These are phyloP conservation scores for Chlorella vulgaris DNA, from an alignment of 139 green algal genomes.

Conservation along the genomic window DNA sequence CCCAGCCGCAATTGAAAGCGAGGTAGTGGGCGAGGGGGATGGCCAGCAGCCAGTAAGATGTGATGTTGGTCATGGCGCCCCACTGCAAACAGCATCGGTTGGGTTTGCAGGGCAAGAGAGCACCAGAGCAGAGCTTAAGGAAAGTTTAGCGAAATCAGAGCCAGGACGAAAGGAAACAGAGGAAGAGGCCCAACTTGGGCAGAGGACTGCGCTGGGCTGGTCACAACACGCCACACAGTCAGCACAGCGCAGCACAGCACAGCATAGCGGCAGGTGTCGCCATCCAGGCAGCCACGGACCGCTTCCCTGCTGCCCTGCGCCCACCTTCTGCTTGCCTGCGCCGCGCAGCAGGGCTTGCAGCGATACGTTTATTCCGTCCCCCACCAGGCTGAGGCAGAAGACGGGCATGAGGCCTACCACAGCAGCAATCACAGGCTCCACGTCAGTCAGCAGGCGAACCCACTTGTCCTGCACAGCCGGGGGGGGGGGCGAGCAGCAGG, in stretches of 20 bases:
- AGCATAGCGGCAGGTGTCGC: too few species aligned
- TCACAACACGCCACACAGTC: too few species aligned
- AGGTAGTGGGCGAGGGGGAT: constrained; percentile 20
- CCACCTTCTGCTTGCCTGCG: constrained; percentile 15
- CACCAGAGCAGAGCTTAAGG: neutral
- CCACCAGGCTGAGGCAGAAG: neutral
- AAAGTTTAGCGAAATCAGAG: too few species aligned
- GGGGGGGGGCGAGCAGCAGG: neutral
- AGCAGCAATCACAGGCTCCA: neutral
- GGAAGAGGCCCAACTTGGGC: too few species aligned
- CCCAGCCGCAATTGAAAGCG: constrained; percentile 9
- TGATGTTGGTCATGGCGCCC: constrained; percentile 16
- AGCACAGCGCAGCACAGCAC: too few species aligned
- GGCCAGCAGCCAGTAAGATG: constrained; percentile 3
- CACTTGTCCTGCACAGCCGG: neutral
- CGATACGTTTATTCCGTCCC: neutral
- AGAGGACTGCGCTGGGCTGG: too few species aligned
- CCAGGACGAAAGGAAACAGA: too few species aligned
- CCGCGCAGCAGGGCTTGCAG: constrained; percentile 6
- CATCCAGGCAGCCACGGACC: too few species aligned
- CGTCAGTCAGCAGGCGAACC: constrained; percentile 15
- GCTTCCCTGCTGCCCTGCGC: neutral
- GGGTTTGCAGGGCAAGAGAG: neutral
- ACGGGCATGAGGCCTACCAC: neutral
- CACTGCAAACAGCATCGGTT: neutral